phyloP scores from a whole-genome alignment of 2,329 filamentous ascomycete species.

The Beauveria australis region DNA sequence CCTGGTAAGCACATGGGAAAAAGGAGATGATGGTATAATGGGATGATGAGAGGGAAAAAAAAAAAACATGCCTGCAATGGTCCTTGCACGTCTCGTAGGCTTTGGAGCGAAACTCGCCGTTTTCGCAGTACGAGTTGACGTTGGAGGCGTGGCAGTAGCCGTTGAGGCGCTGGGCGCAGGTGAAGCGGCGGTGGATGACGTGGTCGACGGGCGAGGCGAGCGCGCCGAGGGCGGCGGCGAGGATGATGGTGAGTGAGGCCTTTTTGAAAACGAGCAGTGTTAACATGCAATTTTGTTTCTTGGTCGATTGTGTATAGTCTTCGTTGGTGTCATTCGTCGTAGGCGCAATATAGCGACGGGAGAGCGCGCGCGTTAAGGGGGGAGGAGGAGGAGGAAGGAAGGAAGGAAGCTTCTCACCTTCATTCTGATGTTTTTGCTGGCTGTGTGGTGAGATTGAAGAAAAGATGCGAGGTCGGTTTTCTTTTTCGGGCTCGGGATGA shows the following conservation, averaged over 20 bases:
- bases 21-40: no score
- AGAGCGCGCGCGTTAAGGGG: no score
- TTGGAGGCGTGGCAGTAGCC: slow-evolving; percentile 18
- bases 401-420: slow-evolving; percentile 2
- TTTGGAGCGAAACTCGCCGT: slow-evolving; percentile 13
- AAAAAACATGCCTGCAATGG: slow-evolving; percentile 5
- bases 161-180: slow-evolving; percentile 12
- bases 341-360: no score
- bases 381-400: not conserved
- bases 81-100: slow-evolving; percentile 14
- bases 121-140: slow-evolving; percentile 13
- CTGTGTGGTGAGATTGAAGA: not conserved
- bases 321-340: not conserved
- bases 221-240: slow-evolving; percentile 5
- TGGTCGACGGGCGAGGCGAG: slow-evolving; percentile 5
- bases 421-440: not conserved
- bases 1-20: slow-evolving; percentile 12
- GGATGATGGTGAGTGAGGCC: not conserved
- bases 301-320: not conserved
- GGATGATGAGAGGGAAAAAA: not conserved
- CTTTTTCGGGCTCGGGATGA: not conserved
- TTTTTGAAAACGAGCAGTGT: not conserved
- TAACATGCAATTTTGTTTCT: not conserved
- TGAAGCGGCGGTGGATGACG: slow-evolving; percentile 13
- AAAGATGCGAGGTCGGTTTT: not conserved